Base-by-base conservation (phyloP, 1,139 yeast genomes). In the Taphrina confusa region DNA sequence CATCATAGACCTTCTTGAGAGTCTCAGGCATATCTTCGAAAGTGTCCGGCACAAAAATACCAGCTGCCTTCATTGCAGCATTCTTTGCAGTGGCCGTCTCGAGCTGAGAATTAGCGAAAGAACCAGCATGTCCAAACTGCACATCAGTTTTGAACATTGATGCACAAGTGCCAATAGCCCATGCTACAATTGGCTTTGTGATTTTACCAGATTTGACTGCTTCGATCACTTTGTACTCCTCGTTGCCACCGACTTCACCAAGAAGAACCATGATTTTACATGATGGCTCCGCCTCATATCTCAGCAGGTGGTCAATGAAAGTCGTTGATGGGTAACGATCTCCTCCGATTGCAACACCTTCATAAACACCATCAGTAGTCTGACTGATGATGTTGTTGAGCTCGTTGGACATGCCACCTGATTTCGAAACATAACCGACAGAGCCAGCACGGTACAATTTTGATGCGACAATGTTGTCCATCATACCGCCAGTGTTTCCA, bases 401-500 rank as follows among this genome's bases (percentile, higher is more conserved):
- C 70, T 76, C 79, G 69, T 76, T 76, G 65, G 80, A 76, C 79
- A 76, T 76, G 65, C 79, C 79, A 62, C 79, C 79, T 39, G 78
- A 74, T 72, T 76, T 76, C 69, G 79, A 76, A 40, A 76, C 79
- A 69, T 76, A 76, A 59, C 78, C 79, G 27, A 76, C 80, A 12
- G 78, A 74, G 23, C 79, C 79, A 25, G 79, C 76, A 56, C 79
- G 75, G 73, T 76, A 76, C 46, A 76, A 74, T 73, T 76, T 76
- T 63, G 79, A 75, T 28, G 79, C 77, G 40, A 76, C 78, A 62
- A 76, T 76, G 73, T 76, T 76, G 69, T 76, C 79, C 79, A 76
- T 76, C 80, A 76, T 76, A 64, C 79, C 79, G 59, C 80, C 79
- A 56, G 79, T 76, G 75, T 76, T 76, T 57, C 79, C 79, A 65